Base-by-base conservation (phyloP, 345 rosid genomes). In the Nasturtium officinale region DNA sequence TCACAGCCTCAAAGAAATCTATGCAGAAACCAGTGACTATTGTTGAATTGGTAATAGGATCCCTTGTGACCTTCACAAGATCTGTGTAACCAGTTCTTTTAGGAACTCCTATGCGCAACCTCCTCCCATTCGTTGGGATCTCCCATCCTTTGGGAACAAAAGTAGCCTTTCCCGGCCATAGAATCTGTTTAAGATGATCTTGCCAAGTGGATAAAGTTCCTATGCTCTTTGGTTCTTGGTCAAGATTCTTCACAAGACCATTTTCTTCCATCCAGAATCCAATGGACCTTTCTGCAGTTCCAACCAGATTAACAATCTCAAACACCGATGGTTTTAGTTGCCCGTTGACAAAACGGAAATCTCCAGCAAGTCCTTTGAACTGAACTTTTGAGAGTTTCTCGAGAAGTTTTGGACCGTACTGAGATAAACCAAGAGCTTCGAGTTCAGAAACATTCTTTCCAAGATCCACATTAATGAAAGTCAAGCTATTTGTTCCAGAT, bases 241-340 rank as follows among this genome's bases (percentile, higher is more conserved):
- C 20, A 17, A 76, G 11, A 18, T 65, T 47, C 61, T 47, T 78
- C 63, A 54, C 43, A n/a, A 87, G 80, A 57, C 86, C 87, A 5
- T 35, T 43, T 40, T 61, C 9, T 5, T 73, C 72, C n/a, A 84
- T 77, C 92, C 89, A 87, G 33, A 80, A 85, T 59, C 91, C 91
- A 3, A 81, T 29, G 30, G 43, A 37, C 61, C 65, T 79, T 26
- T 25, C 79, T 5, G 77, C 77, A 9, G 67, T 53, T 9, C 78
- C 82, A 3, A 66, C 58, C 3, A 85, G 69, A 64, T 87, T 87
- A 25, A 83, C 55, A 7, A 87, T 83, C 75, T 82, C 77, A 71
- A 75, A 84, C 25, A 70, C 65, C 2, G 77, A 64, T 25, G 83
- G 69, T 3, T 79, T 74, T 2, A 80, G 47, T 10, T 86, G 82